phyloP scores from a whole-genome alignment of 495 filamentous ascomycete genomes.

The Penicillium egyptiacum region DNA sequence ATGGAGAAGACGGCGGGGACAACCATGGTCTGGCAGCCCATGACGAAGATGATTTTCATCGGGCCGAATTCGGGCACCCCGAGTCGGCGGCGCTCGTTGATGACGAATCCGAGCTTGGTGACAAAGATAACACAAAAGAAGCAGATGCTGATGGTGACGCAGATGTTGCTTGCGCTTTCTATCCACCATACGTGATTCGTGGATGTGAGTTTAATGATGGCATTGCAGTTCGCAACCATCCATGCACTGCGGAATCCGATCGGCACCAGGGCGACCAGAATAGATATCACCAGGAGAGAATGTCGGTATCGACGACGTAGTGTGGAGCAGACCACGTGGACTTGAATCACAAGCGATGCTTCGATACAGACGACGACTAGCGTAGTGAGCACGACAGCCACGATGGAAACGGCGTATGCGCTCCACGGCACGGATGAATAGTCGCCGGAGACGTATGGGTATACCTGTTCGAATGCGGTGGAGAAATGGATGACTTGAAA shows the following conservation, averaged over 20 bases:
- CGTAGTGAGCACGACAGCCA: conserved; percentile 53
- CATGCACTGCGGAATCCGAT: conserved; percentile 61
- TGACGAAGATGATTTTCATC: conserved; percentile 70
- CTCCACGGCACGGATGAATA: conserved; percentile 47
- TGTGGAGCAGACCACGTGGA: conserved; percentile 59
- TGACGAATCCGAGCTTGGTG: conserved; percentile 63
- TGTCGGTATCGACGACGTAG: conserved; percentile 44
- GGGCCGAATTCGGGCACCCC: conserved; percentile 62
- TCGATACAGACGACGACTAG: conserved; percentile 62
- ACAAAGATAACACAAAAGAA: conserved; percentile 76
- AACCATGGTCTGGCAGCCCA: conserved; percentile 75
- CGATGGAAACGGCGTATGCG: conserved; percentile 52
- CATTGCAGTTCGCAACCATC: conserved; percentile 54
- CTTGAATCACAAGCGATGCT: conserved; percentile 70
- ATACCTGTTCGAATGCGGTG: conserved; percentile 56
- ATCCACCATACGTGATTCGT: conserved; percentile 43
- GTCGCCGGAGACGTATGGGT: conserved; percentile 59
- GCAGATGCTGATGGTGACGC: conserved; percentile 65
- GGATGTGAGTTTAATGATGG: conserved; percentile 41
- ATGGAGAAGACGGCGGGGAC: conserved; percentile 77
- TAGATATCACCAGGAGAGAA: conserved; percentile 49
- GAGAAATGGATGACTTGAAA: conserved; percentile 60
- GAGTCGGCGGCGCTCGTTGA: conserved; percentile 55
- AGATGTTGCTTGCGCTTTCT: conserved; percentile 51
- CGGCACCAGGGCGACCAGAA: conserved; percentile 52